These are phyloP conservation scores for Truncatella angustata DNA, from an alignment of 2,329 filamentous ascomycete species.

Conservation along the genomic window DNA sequence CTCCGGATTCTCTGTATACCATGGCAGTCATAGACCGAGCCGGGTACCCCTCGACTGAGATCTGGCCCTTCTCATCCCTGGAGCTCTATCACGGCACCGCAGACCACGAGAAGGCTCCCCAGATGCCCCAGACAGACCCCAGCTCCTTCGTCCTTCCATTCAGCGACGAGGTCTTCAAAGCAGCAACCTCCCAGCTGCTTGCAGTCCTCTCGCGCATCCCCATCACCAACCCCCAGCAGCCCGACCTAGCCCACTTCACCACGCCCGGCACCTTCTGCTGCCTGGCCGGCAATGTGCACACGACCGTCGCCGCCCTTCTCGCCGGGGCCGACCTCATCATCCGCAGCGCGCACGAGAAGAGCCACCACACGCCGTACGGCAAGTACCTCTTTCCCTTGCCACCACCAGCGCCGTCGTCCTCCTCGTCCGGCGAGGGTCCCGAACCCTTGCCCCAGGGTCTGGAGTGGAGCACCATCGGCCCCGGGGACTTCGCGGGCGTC, in stretches of 20 bases:
- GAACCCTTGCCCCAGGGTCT: neutral
- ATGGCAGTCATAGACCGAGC: slow-evolving; percentile 4
- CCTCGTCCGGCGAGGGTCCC: neutral
- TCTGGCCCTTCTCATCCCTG: slow-evolving; percentile 6
- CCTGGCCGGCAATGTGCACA: slow-evolving; percentile 4
- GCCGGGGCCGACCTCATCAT: neutral
- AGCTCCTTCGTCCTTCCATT: neutral
- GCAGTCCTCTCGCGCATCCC: neutral
- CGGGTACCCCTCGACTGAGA: slow-evolving; percentile 1
- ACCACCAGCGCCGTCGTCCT: neutral
- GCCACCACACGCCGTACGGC: neutral
- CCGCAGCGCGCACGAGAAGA: neutral
- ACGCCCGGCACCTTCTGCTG: neutral
- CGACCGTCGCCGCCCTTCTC: neutral
- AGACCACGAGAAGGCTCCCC: neutral
- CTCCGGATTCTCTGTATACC: neutral
- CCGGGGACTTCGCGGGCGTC: slow-evolving; percentile 1
- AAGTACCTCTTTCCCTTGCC: slow-evolving; percentile 4
- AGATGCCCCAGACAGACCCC: neutral
- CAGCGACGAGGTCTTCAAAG: neutral
- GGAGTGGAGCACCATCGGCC: slow-evolving; percentile 4
- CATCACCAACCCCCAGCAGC: too few relatives aligned
- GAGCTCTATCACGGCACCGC: slow-evolving; percentile 3
- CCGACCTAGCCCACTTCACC: too few relatives aligned
- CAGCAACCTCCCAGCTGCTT: neutral